Conservation (phyloP, 768 basidiomycete species). For the Vishniacozyma victoriae region DNA sequence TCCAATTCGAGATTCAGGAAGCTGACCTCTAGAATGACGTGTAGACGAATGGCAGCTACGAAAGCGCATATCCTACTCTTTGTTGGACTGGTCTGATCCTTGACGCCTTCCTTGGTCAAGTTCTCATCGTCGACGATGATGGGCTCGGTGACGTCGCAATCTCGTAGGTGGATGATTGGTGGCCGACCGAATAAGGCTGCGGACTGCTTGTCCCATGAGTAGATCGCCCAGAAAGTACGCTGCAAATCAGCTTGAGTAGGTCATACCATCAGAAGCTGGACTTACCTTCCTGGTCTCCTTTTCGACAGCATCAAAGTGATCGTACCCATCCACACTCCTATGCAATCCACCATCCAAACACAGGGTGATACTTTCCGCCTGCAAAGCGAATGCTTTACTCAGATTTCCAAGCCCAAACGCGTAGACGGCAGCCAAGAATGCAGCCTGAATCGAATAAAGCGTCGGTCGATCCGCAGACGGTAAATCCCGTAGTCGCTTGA, state of each 20-base stretch:
- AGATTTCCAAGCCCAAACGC: constrained; percentile 84
- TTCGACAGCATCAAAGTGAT: constrained; percentile 77
- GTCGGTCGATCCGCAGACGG: constrained; percentile 84
- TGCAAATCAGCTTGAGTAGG: constrained; percentile 4
- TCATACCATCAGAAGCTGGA: background rate
- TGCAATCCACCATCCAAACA: constrained; percentile 85
- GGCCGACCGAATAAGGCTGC: constrained; percentile 70
- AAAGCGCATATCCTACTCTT: constrained; percentile 78
- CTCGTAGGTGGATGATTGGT: constrained; percentile 74
- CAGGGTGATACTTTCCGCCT: constrained; percentile 80
- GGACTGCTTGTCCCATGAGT: constrained; percentile 93
- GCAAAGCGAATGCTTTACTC: constrained; percentile 75
- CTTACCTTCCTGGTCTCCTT: constrained; percentile 72
- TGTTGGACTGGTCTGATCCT: constrained; percentile 61
- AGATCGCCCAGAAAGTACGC: constrained; percentile 93
- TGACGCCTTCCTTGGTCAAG: constrained; percentile 64
- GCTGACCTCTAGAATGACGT: constrained; percentile 70
- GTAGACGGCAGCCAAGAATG: constrained; percentile 85
- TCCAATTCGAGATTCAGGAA: background rate
- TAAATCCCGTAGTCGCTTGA: constrained; percentile 76
- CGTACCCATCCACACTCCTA: constrained; percentile 68
- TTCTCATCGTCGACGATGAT: constrained; percentile 81
- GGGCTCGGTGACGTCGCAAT: constrained; percentile 88
- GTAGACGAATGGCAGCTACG: constrained; percentile 65
- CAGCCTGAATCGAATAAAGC: constrained; percentile 83